phyloP scores from a whole-genome alignment of 257 asterid genomes.

The Haberlea rhodopensis region DNA sequence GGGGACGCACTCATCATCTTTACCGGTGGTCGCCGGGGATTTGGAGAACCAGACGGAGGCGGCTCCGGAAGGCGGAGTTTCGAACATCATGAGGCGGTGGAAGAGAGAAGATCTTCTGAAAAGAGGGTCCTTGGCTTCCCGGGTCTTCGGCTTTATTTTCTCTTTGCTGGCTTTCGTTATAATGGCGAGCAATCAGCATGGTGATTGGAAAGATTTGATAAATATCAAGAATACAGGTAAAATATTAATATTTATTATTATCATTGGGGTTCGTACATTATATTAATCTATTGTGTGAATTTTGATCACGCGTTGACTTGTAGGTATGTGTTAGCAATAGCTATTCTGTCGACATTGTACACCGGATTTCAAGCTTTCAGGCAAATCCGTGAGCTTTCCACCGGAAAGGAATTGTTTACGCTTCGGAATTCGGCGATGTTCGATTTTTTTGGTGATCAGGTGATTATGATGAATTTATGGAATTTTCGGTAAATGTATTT shows the following conservation, averaged over 20 bases:
- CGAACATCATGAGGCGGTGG: constrained; percentile 43
- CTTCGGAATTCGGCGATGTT: constrained; percentile 33
- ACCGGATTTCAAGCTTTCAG: constrained; percentile 59
- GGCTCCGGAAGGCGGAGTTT: constrained; percentile 24
- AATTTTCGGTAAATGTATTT: not conserved
- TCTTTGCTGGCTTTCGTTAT: constrained; percentile 68
- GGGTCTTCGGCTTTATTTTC: constrained; percentile 45
- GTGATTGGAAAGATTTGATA: constrained; percentile 64
- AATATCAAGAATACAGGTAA: constrained; percentile 71
- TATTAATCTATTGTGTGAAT: not conserved
- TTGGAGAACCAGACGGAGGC: constrained; percentile 42
- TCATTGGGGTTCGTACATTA: not conserved
- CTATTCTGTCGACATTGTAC: constrained; percentile 68
- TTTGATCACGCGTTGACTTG: not conserved
- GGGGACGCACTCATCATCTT: too few relatives aligned
- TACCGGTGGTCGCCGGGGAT: constrained; percentile 26
- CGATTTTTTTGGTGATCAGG: constrained; percentile 89
- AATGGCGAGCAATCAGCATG: constrained; percentile 69
- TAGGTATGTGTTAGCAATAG: constrained; percentile 78
- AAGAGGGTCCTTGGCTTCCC: constrained; percentile 42
- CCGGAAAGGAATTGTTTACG: constrained; percentile 36
- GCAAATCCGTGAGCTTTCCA: constrained; percentile 47
- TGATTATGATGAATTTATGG: constrained; percentile 20
- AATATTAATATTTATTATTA: not conserved
- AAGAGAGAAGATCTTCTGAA: constrained; percentile 53